Evolutionary conservation across 1,284 basidiomycete species (phyloP).

Genomic region (Tetrapyrgos nigripes): DNA sequence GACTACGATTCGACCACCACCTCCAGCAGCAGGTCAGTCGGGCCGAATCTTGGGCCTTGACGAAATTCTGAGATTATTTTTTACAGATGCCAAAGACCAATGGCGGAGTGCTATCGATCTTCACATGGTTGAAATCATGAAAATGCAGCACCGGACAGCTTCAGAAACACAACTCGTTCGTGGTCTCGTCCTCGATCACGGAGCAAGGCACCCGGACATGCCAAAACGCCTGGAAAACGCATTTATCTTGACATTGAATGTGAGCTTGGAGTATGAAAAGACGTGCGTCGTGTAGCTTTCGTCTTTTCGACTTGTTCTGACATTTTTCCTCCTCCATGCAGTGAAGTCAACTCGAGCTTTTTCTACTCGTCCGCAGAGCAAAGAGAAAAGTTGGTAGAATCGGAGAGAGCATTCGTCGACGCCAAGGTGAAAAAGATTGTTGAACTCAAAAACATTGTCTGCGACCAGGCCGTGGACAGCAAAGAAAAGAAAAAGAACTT

Average conservation of each 20-base stretch:
- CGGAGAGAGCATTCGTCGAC: constrained; percentile 94
- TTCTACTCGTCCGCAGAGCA: constrained; percentile 99
- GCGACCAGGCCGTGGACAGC: constrained; percentile 87
- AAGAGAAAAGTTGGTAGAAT: constrained; percentile 98
- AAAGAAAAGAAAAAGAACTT: constrained; percentile 88
- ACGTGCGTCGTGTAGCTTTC: constrained; percentile 70
- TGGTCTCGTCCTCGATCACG: constrained; percentile 95
- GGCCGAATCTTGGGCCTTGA: constrained; percentile 20
- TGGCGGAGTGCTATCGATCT: constrained; percentile 93
- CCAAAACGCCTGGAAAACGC: constrained; percentile 98
- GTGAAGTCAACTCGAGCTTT: constrained; percentile 99
- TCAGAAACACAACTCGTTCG: constrained; percentile 98
- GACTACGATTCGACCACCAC: constrained; percentile 82
- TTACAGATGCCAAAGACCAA: constrained; percentile 64
- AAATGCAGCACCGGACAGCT: constrained; percentile 99
- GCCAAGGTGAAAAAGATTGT: constrained; percentile 97
- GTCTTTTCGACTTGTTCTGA: constrained; percentile 11
- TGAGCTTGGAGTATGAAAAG: constrained; percentile 99
- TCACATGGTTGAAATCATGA: constrained; percentile 99
- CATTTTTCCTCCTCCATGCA: constrained; percentile 39
- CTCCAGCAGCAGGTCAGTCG: constrained; percentile 60
- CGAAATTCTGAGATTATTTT: constrained; percentile 25
- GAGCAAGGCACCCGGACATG: constrained; percentile 98
- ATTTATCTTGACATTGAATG: constrained; percentile 95
- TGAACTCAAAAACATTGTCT: constrained; percentile 96